Evolutionary conservation across 768 basidiomycete genomes (phyloP).

Genomic region (Exidia glandulosa): DNA sequence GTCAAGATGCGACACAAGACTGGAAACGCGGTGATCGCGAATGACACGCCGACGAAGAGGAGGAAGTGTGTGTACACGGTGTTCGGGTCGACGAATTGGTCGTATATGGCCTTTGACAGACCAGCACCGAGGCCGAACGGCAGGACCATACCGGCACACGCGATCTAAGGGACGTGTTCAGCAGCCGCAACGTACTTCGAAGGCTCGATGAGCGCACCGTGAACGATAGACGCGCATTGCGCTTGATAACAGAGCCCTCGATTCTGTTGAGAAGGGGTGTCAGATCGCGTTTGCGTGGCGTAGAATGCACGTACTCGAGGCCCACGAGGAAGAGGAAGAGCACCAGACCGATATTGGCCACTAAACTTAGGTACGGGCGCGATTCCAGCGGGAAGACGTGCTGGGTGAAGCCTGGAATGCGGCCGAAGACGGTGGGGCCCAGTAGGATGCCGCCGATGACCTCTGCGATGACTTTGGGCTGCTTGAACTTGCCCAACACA

Average conservation of each 20-base stretch:
- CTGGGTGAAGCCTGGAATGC: constrained; percentile 80
- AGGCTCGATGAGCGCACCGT: constrained; percentile 15
- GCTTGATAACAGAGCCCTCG: constrained; percentile 65
- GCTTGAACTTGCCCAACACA: constrained; percentile 58
- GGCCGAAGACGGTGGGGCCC: constrained; percentile 61
- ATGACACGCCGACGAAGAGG: constrained; percentile 89
- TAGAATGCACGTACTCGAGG: constrained; percentile 36
- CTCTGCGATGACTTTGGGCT: constrained; percentile 80
- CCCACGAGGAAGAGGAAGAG: constrained; percentile 91
- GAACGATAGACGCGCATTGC: constrained; percentile 13
- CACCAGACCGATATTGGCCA: constrained; percentile 80
- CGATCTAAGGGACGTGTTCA: not conserved
- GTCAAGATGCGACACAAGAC: constrained; percentile 80
- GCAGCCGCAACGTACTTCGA: not conserved
- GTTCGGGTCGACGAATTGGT: constrained; percentile 53
- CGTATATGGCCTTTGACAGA: constrained; percentile 57
- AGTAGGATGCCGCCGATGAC: constrained; percentile 86
- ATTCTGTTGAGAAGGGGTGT: constrained; percentile 31
- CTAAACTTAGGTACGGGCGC: constrained; percentile 67
- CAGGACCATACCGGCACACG: constrained; percentile 56
- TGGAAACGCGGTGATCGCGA: constrained; percentile 79
- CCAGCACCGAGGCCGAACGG: constrained; percentile 82
- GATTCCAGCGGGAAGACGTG: constrained; percentile 73
- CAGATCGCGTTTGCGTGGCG: too few relatives aligned
- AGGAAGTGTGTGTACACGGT: constrained; percentile 82